A percentile compares a stretch with the other conserved stretches of the same genome.
These are phyloP conservation scores for Danielozyma ontarioensis DNA, from an alignment of 805 yeast species.

Conservation along the genomic window DNA sequence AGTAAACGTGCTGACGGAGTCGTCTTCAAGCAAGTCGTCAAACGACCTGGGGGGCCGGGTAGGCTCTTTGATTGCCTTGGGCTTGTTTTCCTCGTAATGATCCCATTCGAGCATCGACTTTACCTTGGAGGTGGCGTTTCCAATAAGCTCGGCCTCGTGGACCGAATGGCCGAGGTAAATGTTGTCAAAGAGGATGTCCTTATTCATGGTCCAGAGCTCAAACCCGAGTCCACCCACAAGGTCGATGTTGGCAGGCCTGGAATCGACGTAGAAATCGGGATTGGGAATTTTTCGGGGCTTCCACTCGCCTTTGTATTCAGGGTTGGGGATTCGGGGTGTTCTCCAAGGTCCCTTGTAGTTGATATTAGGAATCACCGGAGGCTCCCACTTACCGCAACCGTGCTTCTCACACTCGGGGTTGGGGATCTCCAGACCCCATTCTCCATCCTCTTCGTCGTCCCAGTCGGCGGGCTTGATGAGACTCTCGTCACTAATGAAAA, in stretches of 20 bases:
- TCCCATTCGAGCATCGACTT: constrained; percentile 49
- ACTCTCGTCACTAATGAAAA: constrained; percentile 60
- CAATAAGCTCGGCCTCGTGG: constrained; percentile 78
- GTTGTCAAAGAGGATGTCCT: constrained; percentile 71
- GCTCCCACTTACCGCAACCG: constrained; percentile 82
- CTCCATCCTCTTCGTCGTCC: constrained; percentile 90
- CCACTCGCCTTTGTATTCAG: constrained; percentile 80
- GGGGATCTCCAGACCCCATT: constrained; percentile 61
- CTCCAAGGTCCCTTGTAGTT: constrained; percentile 74
- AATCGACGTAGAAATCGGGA: constrained; percentile 62
- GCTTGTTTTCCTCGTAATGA: constrained; percentile 34
- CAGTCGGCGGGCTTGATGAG: constrained; percentile 69
- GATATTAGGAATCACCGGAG: constrained; percentile 65
- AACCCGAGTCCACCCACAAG: constrained; percentile 75
- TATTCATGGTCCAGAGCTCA: constrained; percentile 85
- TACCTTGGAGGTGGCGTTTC: constrained; percentile 65
- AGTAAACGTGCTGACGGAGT: constrained; percentile 6
- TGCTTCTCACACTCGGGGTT: constrained; percentile 69
- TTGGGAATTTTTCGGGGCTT: constrained; percentile 58
- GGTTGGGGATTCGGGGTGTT: constrained; percentile 65
- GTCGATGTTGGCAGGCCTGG: constrained; percentile 53
- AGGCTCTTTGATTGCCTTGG: constrained; percentile 39
- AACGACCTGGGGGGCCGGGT: constrained; percentile 39
- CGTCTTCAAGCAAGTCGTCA: constrained; percentile 27
- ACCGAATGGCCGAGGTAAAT: constrained; percentile 81